These are phyloP conservation scores for Termitomyces sp. DNA, from an alignment of 768 basidiomycete species.

Conservation along the genomic window DNA sequence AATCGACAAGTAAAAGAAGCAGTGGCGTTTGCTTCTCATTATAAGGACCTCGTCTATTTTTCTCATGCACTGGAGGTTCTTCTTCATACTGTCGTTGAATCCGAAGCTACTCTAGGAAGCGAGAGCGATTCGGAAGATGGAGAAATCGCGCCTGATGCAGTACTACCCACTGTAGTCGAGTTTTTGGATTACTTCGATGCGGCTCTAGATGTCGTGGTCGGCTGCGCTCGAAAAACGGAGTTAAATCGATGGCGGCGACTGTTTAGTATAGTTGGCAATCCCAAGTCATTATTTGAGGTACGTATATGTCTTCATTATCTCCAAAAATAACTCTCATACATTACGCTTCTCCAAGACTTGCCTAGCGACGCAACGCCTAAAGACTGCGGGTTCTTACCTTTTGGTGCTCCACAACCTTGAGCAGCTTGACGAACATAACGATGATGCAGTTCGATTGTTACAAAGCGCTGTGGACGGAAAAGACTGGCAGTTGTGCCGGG, in stretches of 20 bases:
- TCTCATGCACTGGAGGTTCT: constrained; percentile 92
- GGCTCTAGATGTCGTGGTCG: constrained; percentile 88
- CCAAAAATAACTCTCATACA: neutral
- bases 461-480: constrained; percentile 68
- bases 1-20: constrained; percentile 65
- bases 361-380: constrained; percentile 62
- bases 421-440: constrained; percentile 73
- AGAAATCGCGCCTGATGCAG: constrained; percentile 26
- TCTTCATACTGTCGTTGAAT: constrained; percentile 89
- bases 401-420: constrained; percentile 93
- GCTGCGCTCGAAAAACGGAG: constrained; percentile 96
- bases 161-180: constrained; percentile 70
- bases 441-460: constrained; percentile 78
- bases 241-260: constrained; percentile 84
- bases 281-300: constrained; percentile 89
- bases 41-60: constrained; percentile 87
- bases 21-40: constrained; percentile 80
- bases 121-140: constrained; percentile 24
- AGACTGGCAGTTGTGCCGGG: constrained; percentile 90
- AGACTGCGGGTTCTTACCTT: constrained; percentile 89
- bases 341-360: constrained; percentile 50
- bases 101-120: constrained; percentile 47
- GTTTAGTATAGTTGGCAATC: constrained; percentile 88
- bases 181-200: constrained; percentile 95
- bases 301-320: neutral